Percentiles rank a stretch among this genome's conserved stretches.
Evolutionary conservation across 1,139 yeast genomes (phyloP).

Genomic region (Kluyveromyces marxianus): DNA sequence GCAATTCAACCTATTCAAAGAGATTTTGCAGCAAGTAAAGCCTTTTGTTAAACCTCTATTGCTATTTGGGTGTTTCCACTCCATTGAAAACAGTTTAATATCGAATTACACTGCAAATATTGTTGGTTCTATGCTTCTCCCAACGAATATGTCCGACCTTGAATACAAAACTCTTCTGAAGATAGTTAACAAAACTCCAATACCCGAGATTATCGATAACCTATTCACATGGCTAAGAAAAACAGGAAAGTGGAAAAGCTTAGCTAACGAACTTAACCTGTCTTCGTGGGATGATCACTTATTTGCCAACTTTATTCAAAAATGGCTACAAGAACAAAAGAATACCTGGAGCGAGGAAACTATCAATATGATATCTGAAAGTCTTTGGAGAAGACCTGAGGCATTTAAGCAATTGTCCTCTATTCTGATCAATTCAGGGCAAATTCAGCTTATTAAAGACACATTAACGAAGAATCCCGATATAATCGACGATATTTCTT

Average conservation of each 20-base stretch:
- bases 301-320: constrained; percentile 10
- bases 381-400: constrained; percentile 2
- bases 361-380: neutral
- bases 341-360: constrained; percentile 1
- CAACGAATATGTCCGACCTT: constrained; percentile 13
- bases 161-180: constrained; percentile 11
- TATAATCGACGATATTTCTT: constrained; percentile 3
- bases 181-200: constrained; percentile 13
- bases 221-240: constrained; percentile 8
- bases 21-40: neutral
- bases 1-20: constrained; percentile 1
- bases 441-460: constrained; percentile 6
- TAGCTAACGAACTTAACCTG: constrained; percentile 7
- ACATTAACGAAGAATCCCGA: constrained; percentile 7
- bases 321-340: constrained; percentile 5
- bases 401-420: constrained; percentile 7
- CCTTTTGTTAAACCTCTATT: neutral
- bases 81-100: constrained; percentile 9
- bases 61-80: neutral
- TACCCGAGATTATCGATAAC: constrained; percentile 12
- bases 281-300: constrained; percentile 12
- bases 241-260: constrained; percentile 2
- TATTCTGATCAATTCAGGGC: constrained; percentile 5
- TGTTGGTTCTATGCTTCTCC: constrained; percentile 20
- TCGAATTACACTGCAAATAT: constrained; percentile 17